Conservation (phyloP, 768 basidiomycete genomes). For the Hemileccinum impolitum region DNA sequence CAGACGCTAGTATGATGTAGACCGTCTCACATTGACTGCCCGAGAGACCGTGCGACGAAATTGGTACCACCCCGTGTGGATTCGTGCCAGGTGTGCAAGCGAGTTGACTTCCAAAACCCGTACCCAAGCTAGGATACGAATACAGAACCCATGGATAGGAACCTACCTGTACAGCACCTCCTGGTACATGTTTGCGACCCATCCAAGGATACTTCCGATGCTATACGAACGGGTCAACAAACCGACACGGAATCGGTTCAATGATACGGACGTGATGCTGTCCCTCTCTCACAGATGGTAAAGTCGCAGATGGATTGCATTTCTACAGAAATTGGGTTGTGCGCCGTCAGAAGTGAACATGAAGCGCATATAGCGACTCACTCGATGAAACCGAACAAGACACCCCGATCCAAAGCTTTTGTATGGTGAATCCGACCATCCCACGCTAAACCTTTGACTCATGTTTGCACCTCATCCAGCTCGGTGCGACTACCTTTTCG, state of each 20-base stretch:
- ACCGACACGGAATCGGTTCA: no score
- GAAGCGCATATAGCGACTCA: constrained; percentile 23
- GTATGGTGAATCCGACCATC: not conserved
- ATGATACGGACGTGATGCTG: constrained; percentile 47
- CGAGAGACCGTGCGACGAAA: no score
- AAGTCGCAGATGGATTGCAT: constrained; percentile 60
- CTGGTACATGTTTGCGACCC: constrained; percentile 44
- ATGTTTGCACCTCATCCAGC: no score
- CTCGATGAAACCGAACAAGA: constrained; percentile 66
- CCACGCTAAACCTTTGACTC: no score
- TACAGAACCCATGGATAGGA: no score
- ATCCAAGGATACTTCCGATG: constrained; percentile 52
- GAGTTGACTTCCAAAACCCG: no score
- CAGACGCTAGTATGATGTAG: no score
- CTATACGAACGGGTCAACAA: constrained; percentile 31
- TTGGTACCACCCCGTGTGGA: no score
- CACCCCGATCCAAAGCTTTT: constrained; percentile 72
- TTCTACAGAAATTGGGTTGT: constrained; percentile 53
- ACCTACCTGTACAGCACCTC: constrained; percentile 48
- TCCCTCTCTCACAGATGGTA: constrained; percentile 54
- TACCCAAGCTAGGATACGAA: no score
- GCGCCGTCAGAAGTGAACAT: constrained; percentile 1
- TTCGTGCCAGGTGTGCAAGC: no score
- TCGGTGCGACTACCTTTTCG: no score
- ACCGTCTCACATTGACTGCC: no score